Evolutionary conservation across 2,329 filamentous ascomycete species (phyloP).

Genomic region (Trichothecium roseum): DNA sequence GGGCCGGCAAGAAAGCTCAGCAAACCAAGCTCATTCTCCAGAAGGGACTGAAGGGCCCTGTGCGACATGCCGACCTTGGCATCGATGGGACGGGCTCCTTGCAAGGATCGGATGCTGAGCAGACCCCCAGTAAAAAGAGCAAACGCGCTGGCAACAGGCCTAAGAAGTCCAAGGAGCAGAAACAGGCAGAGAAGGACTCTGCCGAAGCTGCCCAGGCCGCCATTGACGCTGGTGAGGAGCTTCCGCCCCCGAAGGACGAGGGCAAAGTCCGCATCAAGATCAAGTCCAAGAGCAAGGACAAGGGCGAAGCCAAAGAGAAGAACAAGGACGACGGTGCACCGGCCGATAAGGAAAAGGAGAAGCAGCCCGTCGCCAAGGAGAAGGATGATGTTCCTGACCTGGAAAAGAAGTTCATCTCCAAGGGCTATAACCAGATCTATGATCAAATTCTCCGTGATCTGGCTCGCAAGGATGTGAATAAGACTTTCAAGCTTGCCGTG

Average conservation of each 20-base stretch:
- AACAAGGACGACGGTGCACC: slow-evolving; percentile 24
- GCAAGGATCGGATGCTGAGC: slow-evolving; percentile 49
- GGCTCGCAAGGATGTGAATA: slow-evolving; percentile 84
- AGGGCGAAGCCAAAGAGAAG: slow-evolving; percentile 29
- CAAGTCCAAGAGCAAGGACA: slow-evolving; percentile 28
- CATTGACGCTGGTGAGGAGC: slow-evolving; percentile 66
- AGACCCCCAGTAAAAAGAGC: slow-evolving; percentile 34
- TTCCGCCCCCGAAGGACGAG: slow-evolving; percentile 41
- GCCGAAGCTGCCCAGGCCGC: slow-evolving; percentile 84
- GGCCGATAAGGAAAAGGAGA: slow-evolving; percentile 25
- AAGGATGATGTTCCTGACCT: slow-evolving; percentile 41
- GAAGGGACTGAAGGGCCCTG: slow-evolving; percentile 73
- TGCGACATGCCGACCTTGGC: slow-evolving; percentile 53
- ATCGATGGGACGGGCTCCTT: slow-evolving; percentile 75
- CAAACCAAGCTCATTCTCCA: slow-evolving; percentile 82
- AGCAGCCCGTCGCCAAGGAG: slow-evolving; percentile 36
- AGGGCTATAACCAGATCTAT: slow-evolving; percentile 93
- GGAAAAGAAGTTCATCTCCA: slow-evolving; percentile 66
- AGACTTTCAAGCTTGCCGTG: slow-evolving; percentile 79
- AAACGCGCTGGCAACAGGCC: slow-evolving; percentile 55
- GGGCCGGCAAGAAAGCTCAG: slow-evolving; percentile 85
- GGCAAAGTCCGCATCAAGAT: slow-evolving; percentile 55
- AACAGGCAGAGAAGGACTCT: slow-evolving; percentile 69
- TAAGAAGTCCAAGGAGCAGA: slow-evolving; percentile 85
- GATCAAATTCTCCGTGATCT: slow-evolving; percentile 96